Conservation (phyloP, 1,284 basidiomycete genomes). For the Heterobasidion annosum region DNA sequence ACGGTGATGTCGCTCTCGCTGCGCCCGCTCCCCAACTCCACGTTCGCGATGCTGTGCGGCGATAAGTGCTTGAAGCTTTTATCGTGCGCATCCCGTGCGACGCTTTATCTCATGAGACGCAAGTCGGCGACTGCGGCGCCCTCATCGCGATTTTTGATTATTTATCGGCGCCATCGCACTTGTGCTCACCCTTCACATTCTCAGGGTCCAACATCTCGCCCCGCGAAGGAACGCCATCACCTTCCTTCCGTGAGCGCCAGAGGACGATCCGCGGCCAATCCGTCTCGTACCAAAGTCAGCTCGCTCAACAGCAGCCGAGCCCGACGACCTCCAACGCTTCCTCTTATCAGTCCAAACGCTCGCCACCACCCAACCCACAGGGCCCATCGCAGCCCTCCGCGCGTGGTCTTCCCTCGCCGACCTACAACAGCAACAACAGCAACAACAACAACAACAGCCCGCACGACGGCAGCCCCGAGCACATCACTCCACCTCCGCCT, state of each 20-base stretch:
- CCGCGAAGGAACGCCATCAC: conserved; percentile 62
- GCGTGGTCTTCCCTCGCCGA: conserved; percentile 28
- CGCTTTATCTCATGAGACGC: too few relatives aligned
- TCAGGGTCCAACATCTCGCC: conserved; percentile 35
- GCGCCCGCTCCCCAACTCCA: too few relatives aligned
- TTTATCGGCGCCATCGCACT: not conserved
- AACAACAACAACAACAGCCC: conserved; percentile 11
- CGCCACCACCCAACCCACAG: conserved; percentile 30
- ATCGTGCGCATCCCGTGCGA: too few relatives aligned
- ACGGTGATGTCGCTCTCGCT: too few relatives aligned
- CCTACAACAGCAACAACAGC: conserved; percentile 14
- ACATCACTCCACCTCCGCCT: conserved; percentile 21
- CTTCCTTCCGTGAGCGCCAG: conserved; percentile 49
- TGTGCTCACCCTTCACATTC: conserved; percentile 7
- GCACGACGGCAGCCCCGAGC: conserved; percentile 21
- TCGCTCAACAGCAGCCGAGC: conserved; percentile 35
- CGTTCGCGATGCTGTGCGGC: not conserved
- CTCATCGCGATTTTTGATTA: not conserved
- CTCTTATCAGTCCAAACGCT: conserved; percentile 28
- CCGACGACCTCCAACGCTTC: conserved; percentile 41
- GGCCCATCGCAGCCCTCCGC: conserved; percentile 21
- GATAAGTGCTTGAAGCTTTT: not conserved
- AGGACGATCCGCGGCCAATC: conserved; percentile 23
- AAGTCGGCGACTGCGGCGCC: conserved; percentile 1
- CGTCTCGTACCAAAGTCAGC: conserved; percentile 13